Evolutionary conservation across 305 asterid species (phyloP).

Genomic region (Ruellia speciosa): DNA sequence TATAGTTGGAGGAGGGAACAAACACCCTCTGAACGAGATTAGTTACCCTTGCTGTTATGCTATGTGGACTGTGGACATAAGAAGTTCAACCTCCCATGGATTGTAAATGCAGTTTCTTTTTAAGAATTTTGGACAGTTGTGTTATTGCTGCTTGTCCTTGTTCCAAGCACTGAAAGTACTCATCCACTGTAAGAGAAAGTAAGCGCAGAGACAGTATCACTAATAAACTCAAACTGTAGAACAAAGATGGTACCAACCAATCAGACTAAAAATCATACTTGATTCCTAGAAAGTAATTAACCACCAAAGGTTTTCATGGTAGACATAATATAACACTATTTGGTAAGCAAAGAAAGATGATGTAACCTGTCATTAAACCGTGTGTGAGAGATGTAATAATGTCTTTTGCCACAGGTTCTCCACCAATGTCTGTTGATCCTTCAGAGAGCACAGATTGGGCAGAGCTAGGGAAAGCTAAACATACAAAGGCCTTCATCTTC

Average conservation of each 20-base stretch:
- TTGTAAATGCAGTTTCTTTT: constrained; percentile 54
- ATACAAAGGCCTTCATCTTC: constrained; percentile 67
- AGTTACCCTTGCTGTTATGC: neutral
- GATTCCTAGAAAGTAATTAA: neutral
- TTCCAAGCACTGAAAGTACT: constrained; percentile 60
- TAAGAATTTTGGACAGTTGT: constrained; percentile 56
- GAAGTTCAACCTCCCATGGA: constrained; percentile 25
- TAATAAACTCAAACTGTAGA: neutral
- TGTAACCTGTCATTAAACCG: constrained; percentile 67
- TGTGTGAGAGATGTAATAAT: constrained; percentile 69
- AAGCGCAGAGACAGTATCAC: neutral
- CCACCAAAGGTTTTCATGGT: neutral
- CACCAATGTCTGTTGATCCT: constrained; percentile 32
- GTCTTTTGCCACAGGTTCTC: constrained; percentile 41
- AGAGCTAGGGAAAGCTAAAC: constrained; percentile 67
- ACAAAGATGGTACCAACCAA: neutral
- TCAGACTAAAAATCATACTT: no score
- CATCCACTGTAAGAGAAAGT: constrained; percentile 41
- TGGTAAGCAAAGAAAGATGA: neutral
- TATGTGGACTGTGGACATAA: neutral
- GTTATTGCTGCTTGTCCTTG: constrained; percentile 63
- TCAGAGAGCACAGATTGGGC: constrained; percentile 50
- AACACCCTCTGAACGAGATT: no score
- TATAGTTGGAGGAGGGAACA: neutral
- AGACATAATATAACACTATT: no score